Base-by-base conservation (phyloP, 2,329 filamentous ascomycete species). In the Ascosphaera apis region DNA sequence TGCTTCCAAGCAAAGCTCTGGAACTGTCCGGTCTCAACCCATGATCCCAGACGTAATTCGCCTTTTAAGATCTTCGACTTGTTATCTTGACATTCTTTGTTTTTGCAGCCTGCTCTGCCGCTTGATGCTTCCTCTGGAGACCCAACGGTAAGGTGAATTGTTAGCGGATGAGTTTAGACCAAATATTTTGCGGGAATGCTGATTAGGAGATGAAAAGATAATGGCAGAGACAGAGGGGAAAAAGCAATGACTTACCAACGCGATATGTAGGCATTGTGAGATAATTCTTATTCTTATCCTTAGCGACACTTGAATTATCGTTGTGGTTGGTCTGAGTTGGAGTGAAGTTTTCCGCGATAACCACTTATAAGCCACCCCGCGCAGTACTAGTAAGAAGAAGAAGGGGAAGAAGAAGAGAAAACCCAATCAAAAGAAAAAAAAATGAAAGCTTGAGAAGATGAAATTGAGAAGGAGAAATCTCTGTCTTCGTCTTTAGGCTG, bases 1-100 rank as follows among this genome's bases (percentile, higher is more conserved):
- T 95, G 86, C 50, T 76, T 77, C 73, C 77, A 95, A 39, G 61
- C 54, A 70, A 72, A 91, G 48, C 65, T 66, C 31, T 69, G 68
- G 48, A 73, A 65, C 1, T 61, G 59, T 0, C 61, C 47, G 19
- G 76, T 66, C 6, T 66, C 67, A 42, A 91, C 67, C 63, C 75
- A 80, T 15, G 65, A 66, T 31, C 79, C 86, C 36, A 83, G 68
- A 37, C 86, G 76, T 2, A 92, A 58, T 43, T 81, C 71, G 38
- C 76, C 81, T 58, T 91, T 91, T 17, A 48, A 44, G 48, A 91
- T 81, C 57, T 91, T 92, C 48, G 65, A 50, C 1, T 50, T 61
- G 1, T 57, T 58, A 2, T 76, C 65, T 54, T 83, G 83, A 65
- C 86, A 93, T 42, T 72, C 63, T 3, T 60, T 63, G 49, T 74